Evolutionary conservation across 129 eudicot species (phyloP).

Genomic region (Silybum marianum): DNA sequence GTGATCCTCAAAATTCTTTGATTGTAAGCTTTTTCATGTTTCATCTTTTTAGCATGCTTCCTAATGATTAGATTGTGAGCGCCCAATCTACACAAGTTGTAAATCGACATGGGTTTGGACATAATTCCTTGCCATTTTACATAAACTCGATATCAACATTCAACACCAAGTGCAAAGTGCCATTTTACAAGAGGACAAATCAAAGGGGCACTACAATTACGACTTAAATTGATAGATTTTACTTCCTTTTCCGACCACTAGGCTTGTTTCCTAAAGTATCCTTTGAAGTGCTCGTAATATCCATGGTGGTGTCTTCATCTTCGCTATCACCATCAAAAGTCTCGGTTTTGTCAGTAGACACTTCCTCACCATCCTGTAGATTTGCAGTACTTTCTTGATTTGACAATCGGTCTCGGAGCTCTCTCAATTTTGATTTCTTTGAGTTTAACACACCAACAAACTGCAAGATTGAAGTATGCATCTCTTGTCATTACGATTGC

Average conservation of each 20-base stretch:
- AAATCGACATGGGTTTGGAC: background rate
- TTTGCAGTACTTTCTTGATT: too few relatives aligned
- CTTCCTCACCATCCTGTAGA: background rate
- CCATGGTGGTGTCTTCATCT: slow-evolving; percentile 38
- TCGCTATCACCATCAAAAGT: slow-evolving; percentile 61
- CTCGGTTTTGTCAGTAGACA: slow-evolving; percentile 69
- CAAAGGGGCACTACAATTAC: background rate
- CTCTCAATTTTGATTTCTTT: too few relatives aligned
- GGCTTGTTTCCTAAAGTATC: slow-evolving; percentile 38
- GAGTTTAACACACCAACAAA: too few relatives aligned
- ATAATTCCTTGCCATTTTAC: background rate
- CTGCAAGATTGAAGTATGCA: background rate
- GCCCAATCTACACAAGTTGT: too few relatives aligned
- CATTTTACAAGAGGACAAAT: too few relatives aligned
- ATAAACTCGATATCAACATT: background rate
- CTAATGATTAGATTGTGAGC: too few relatives aligned
- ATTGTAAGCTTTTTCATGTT: too few relatives aligned
- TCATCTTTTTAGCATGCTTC: too few relatives aligned
- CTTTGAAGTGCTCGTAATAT: slow-evolving; percentile 47
- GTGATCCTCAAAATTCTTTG: too few relatives aligned
- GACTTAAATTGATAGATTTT: background rate
- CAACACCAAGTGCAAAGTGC: background rate
- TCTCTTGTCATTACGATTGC: background rate
- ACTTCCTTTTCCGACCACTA: slow-evolving; percentile 65
- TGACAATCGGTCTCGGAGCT: too few relatives aligned